Evolutionary conservation across 2,329 filamentous ascomycete species (phyloP).

Genomic region (Claviceps spartinae): DNA sequence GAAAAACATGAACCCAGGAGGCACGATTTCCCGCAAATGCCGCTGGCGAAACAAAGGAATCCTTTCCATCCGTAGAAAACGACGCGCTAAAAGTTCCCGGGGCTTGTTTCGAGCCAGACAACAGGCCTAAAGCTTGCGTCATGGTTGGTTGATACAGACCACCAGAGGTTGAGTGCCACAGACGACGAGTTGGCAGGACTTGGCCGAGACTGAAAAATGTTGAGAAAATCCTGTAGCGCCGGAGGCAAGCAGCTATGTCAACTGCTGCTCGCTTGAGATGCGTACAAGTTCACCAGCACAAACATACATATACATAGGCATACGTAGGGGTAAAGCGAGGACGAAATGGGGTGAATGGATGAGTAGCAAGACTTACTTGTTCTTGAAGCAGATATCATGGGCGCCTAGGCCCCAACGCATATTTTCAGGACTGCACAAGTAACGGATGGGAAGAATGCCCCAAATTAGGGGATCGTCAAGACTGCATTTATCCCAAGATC

Average conservation of each 20-base stretch:
- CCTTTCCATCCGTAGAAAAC: conserved; percentile 53
- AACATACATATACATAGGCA: too few relatives aligned
- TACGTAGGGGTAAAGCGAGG: too few relatives aligned
- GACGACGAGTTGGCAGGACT: conserved; percentile 77
- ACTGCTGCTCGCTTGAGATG: neutral
- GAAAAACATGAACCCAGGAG: conserved; percentile 90
- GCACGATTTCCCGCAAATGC: conserved; percentile 55
- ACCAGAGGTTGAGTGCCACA: conserved; percentile 62
- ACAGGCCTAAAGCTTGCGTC: conserved; percentile 68
- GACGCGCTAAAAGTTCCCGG: conserved; percentile 34
- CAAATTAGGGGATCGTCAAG: conserved; percentile 91
- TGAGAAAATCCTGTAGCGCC: conserved; percentile 41
- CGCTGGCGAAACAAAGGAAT: conserved; percentile 58
- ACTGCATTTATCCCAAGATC: conserved; percentile 29
- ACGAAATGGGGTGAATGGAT: neutral
- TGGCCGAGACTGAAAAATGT: conserved; percentile 84
- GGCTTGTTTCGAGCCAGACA: conserved; percentile 43
- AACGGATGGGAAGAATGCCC: conserved; percentile 69
- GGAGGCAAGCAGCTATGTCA: conserved; percentile 1
- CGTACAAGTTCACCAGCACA: too few relatives aligned
- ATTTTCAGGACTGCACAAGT: conserved; percentile 58
- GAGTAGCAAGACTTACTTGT: conserved; percentile 43
- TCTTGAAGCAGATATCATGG: conserved; percentile 90
- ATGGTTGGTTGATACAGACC: conserved; percentile 86
- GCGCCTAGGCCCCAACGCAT: conserved; percentile 82